Percentiles rank a stretch among this genome's conserved stretches.
Evolutionary conservation across 352 stramenopile species (phyloP).

Genomic region (Phytopythium oedochilum): DNA sequence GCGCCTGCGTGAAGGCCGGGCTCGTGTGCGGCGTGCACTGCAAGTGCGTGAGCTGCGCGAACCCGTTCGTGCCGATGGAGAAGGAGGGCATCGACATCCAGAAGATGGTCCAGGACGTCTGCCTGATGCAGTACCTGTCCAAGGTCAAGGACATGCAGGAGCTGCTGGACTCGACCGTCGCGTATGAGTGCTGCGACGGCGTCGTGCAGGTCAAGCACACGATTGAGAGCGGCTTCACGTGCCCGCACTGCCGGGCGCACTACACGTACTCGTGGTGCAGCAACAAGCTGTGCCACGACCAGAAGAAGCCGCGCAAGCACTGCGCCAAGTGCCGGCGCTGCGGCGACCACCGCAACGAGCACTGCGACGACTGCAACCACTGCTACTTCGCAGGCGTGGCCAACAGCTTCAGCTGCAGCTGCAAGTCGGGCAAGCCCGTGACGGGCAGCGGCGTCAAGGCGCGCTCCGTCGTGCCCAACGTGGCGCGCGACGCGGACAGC

Average conservation of each 20-base stretch:
- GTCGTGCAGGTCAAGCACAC: slow-evolving; percentile 65
- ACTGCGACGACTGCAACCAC: slow-evolving; percentile 79
- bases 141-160: slow-evolving; percentile 85
- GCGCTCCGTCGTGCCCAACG: slow-evolving; percentile 42
- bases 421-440: slow-evolving; percentile 27
- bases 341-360: slow-evolving; percentile 74
- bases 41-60: slow-evolving; percentile 75
- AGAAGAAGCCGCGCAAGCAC: slow-evolving; percentile 77
- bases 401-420: slow-evolving; percentile 82
- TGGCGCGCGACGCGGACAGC: neutral
- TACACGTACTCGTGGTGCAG: slow-evolving; percentile 85
- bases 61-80: slow-evolving; percentile 76
- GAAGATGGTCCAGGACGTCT: slow-evolving; percentile 64
- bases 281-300: slow-evolving; percentile 63
- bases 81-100: slow-evolving; percentile 62
- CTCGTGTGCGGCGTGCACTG: slow-evolving; percentile 75
- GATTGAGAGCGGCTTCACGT: slow-evolving; percentile 56
- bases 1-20: slow-evolving; percentile 74
- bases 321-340: slow-evolving; percentile 76
- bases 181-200: slow-evolving; percentile 60
- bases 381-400: slow-evolving; percentile 84
- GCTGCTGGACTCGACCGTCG: slow-evolving; percentile 61
- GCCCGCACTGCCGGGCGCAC: slow-evolving; percentile 43
- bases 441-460: slow-evolving; percentile 32
- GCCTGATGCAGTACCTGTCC: slow-evolving; percentile 78